Evolutionary conservation across 805 yeast species (phyloP), one percentile per base, ranked within the genome.

Genomic region (Candida sithepensis): DNA sequence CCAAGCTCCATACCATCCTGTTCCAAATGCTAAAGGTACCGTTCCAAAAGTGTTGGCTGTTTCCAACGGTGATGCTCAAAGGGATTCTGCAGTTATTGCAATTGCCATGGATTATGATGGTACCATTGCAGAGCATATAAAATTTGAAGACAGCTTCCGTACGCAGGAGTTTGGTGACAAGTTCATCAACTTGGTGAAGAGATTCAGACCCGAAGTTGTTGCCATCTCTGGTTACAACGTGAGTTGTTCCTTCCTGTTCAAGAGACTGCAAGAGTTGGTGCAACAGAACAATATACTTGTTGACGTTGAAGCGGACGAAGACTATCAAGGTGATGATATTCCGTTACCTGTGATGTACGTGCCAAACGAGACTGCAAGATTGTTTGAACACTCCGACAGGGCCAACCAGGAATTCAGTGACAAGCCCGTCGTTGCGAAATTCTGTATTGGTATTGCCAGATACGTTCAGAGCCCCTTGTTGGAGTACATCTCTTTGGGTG

Each of bases 1-100:
- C 64, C 98, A 91, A 70, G 96, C 98, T 2, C 97, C 99, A 28
- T 91, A 72, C 66, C 82, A 86, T 56, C 96, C 98, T 5, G 75
- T 78, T 41, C 85, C 87, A 4, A 84, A 76, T 54, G 87, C 81
- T 39, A 75, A 78, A 49, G 96, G 97, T 40, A 86, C 96, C 4
- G 75, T 82, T 45, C 96, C 99, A 19, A 82, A 86, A 52, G 92
- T 89, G 0, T 71, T 94, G 53, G 82, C 96, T 0, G 59, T 94
- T 26, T 79, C 96, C 0, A 82, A 86, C 56, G 99, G 99, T 57
- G 84, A 84, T 66, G 97, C 96, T 60, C 84, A 81, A 52, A 78
- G 81, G 39, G 80, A 80, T 49, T 96, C 94, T 65, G 96, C 98
- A 4, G 86, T 89, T 21, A 80, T 91, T 52, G 96, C 90, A 22